A percentile compares a stretch with the other conserved stretches of the same genome.
phyloP scores from a whole-genome alignment of 2,329 filamentous ascomycete genomes.

The Fusarium algeriense region DNA sequence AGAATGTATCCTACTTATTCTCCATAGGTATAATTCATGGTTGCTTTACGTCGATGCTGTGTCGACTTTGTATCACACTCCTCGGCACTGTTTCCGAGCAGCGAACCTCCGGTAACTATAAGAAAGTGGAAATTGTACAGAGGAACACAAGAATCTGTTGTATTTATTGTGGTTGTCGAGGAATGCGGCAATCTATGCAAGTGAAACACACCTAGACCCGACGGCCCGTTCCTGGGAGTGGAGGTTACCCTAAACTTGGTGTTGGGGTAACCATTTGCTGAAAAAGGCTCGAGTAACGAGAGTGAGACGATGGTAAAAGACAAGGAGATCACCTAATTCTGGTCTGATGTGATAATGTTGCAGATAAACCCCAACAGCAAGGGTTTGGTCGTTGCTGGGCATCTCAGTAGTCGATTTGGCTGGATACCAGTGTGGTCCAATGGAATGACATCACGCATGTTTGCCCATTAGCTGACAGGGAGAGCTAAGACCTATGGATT shows the following conservation, averaged over 20 bases:
- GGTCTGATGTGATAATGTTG: conserved; percentile 6
- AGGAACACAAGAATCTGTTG: not conserved
- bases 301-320: not conserved
- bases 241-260: conserved; percentile 29
- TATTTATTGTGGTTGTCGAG: conserved; percentile 4
- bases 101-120: not conserved
- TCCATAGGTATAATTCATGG: not conserved
- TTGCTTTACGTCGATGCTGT: not conserved
- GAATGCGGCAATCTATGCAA: conserved; percentile 32
- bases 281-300: not conserved
- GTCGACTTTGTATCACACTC: not conserved
- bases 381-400: conserved; percentile 26
- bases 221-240: conserved; percentile 13
- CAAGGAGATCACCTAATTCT: not conserved
- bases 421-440: conserved; percentile 5
- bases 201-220: conserved; percentile 30
- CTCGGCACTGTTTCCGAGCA: not conserved
- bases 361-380: conserved; percentile 12
- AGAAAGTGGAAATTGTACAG: not conserved
- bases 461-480: conserved; percentile 1
- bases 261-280: not conserved
- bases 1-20: no score
- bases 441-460: conserved; percentile 40
- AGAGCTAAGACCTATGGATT: conserved; percentile 8
- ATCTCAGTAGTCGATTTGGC: conserved; percentile 4